These are phyloP conservation scores for Apophysomyces variabilis DNA, from an alignment of 371 early-diverging fungal genomes.

Conservation along the genomic window DNA sequence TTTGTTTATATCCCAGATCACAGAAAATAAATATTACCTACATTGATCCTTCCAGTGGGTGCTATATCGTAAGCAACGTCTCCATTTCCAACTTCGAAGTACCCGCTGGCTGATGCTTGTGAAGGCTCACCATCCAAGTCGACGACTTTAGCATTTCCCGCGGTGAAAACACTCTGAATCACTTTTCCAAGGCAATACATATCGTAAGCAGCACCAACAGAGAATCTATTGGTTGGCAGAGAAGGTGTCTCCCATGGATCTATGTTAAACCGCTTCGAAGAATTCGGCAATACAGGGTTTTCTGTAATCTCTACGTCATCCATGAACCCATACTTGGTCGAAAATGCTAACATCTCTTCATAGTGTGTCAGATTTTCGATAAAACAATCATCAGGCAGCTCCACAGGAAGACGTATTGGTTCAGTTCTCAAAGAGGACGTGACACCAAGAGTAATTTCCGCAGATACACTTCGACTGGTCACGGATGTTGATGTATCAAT, in stretches of 20 bases:
- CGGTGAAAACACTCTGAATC: conserved; percentile 54
- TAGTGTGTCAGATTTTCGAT: conserved; percentile 61
- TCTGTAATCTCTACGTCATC: conserved; percentile 17
- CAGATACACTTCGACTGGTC: conserved; percentile 32
- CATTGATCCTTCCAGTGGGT: conserved; percentile 35
- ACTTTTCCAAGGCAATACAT: conserved; percentile 59
- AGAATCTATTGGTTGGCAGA: conserved; percentile 25
- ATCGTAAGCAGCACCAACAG: conserved; percentile 56
- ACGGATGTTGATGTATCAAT: conserved; percentile 40
- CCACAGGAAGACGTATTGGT: conserved; percentile 54
- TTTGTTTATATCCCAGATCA: background rate
- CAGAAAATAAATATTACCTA: conserved; percentile 17
- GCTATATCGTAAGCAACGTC: conserved; percentile 45
- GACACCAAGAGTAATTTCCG: conserved; percentile 17
- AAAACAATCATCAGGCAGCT: conserved; percentile 51
- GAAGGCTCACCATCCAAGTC: conserved; percentile 33
- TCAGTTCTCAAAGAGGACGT: conserved; percentile 53
- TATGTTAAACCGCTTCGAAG: conserved; percentile 30
- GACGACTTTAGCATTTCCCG: conserved; percentile 38
- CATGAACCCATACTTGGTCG: conserved; percentile 55
- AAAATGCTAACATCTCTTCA: conserved; percentile 59
- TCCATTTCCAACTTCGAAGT: conserved; percentile 46
- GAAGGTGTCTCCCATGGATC: conserved; percentile 25
- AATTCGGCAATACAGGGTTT: conserved; percentile 36
- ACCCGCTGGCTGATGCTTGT: conserved; percentile 31